Base-by-base conservation (phyloP, 208 protist species). In the Leishmania braziliensis region DNA sequence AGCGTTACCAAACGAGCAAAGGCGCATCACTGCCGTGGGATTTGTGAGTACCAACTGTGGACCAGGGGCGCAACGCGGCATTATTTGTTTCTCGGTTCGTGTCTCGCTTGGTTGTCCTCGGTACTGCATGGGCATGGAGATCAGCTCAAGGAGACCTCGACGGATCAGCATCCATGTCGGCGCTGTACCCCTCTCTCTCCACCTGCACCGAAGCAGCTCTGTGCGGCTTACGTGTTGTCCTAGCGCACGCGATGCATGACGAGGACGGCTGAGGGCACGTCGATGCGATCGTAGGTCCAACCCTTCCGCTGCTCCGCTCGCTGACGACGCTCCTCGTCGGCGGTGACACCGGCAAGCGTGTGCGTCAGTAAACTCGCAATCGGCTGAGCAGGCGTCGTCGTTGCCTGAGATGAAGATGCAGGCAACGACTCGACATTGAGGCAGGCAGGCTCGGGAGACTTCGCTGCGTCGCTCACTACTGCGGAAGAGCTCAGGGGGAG, bases 311-410 rank as follows among this genome's bases (percentile, higher is more conserved):
- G 79, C 63, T 85, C 84, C 56, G 72, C 74, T 50, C 80, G 84
- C 33, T 29, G 29, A 14, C 69, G 70, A 3, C 92, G 90, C 29
- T 81, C 81, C 70, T 93, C 94, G 75, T 97, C 94, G 0, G 91
- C 89, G 26, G 87, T 93, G 29, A 95, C 75, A 54, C 94, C 94
- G 4, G 81, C 90, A 16, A 72, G 43, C 0, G 84, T 79, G 66
- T 97, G 94, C 14, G 86, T 80, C 29, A 97, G 81, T 16, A 97
- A 75, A 85, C 92, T 97, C n/a, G 90, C 78, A 26, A 95, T 86
- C 33, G 46, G n/a, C 29, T 10, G 50, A 33, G 56, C 26, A 18
- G 33, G 5, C 54, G 36, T 8, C 50, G 51, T 54, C 51, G n/a
- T 46, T 26, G 73, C 20, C 50, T n/a, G 62, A 29, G 51, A 39